These are phyloP conservation scores for Prototheca cutis DNA, from an alignment of 163 green algal genomes.

Conservation along the genomic window DNA sequence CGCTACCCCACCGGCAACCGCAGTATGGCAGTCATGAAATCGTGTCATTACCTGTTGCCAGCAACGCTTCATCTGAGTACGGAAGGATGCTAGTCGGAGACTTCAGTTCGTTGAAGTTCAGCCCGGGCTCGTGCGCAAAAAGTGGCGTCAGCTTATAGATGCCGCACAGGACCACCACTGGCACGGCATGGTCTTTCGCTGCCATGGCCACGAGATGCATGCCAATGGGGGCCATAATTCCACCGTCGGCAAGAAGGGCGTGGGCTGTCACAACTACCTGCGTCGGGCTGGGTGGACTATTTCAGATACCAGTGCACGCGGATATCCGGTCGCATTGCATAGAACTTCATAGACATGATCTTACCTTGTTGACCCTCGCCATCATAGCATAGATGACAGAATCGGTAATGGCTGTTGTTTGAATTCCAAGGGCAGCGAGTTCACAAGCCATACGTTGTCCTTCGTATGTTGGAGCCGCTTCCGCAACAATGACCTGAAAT, in stretches of 20 bases:
- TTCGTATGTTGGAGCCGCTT: conserved; percentile 68
- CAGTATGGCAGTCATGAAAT: no score
- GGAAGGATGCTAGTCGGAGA: conserved; percentile 25
- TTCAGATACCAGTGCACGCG: no score
- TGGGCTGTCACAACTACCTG: conserved; percentile 87
- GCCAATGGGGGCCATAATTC: conserved; percentile 70
- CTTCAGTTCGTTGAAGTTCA: conserved; percentile 76
- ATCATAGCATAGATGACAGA: conserved; percentile 94
- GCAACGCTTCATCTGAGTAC: conserved; percentile 13
- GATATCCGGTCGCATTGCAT: no score
- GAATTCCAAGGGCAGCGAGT: conserved; percentile 68
- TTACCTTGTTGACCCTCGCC: conserved; percentile 89
- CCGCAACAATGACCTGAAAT: conserved; percentile 79
- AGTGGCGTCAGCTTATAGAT: conserved; percentile 90
- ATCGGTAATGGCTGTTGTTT: conserved; percentile 84
- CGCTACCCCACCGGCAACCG: no score
- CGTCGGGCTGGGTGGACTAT: no score
- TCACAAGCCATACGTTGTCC: conserved; percentile 74
- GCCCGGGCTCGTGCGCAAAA: conserved; percentile 81
- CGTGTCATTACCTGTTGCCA: conserved; percentile 1
- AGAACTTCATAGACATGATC: no score
- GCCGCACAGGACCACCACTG: conserved; percentile 88
- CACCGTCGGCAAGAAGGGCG: conserved; percentile 92
- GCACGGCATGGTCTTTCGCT: conserved; percentile 73
- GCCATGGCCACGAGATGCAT: conserved; percentile 75